phyloP scores from a whole-genome alignment of 2,329 filamentous ascomycete species.

The Cercospora sesami region DNA sequence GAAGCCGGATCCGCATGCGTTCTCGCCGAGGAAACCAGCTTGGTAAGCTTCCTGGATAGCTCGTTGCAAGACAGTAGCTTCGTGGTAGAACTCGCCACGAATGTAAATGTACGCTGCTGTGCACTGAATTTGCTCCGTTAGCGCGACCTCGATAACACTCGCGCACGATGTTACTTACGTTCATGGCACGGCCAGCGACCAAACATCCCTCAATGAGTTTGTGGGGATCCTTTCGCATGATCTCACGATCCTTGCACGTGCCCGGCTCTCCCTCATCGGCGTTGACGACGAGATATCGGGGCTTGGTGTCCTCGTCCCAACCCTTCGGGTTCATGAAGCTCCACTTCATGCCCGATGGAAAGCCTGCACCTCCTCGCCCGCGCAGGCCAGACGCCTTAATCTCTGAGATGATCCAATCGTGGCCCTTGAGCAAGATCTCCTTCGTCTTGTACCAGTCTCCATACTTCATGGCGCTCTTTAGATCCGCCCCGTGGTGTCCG shows the following conservation, averaged over 20 bases:
- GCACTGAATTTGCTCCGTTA: conserved; percentile 48
- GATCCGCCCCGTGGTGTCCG: conserved; percentile 83
- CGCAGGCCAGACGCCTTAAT: conserved; percentile 94
- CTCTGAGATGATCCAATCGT: conserved; percentile 98
- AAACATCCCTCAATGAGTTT: conserved; percentile 98
- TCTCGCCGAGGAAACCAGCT: conserved; percentile 94
- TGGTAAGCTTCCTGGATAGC: conserved; percentile 98
- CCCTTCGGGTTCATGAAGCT: conserved; percentile 98
- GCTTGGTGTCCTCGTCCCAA: conserved; percentile 97
- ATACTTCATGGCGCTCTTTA: conserved; percentile 95
- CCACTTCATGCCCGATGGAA: conserved; percentile 99
- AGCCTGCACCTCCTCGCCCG: conserved; percentile 94
- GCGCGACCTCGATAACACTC: not conserved
- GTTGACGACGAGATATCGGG: conserved; percentile 95
- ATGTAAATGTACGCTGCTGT: conserved; percentile 99
- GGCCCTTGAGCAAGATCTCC: conserved; percentile 93
- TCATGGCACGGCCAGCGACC: conserved; percentile 95
- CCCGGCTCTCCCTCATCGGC: conserved; percentile 98
- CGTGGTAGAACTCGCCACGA: conserved; percentile 95
- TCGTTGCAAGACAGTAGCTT: conserved; percentile 87
- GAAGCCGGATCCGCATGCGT: conserved; percentile 93
- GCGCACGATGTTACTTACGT: conserved; percentile 46
- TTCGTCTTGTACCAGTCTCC: conserved; percentile 99
- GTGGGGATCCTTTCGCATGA: conserved; percentile 99
- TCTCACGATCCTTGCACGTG: conserved; percentile 99